A percentile compares a stretch with the other conserved stretches of the same genome.
Conservation (phyloP, 139 green algal species). For the Chara braunii region DNA sequence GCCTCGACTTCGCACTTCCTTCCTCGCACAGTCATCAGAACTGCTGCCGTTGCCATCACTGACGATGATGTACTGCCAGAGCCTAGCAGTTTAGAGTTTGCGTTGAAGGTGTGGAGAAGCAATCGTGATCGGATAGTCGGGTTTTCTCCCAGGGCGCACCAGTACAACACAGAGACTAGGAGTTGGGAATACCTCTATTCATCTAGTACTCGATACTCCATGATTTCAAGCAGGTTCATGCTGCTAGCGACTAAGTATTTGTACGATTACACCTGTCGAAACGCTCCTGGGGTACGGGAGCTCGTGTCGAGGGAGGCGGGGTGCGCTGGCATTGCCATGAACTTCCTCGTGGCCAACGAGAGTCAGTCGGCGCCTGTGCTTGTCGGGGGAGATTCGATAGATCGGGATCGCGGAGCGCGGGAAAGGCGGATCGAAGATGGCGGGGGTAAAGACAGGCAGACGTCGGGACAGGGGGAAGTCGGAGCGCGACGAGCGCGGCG, state of each 20-base stretch:
- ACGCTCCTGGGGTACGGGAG: constrained; percentile 27
- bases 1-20: constrained; percentile 34
- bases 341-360: constrained; percentile 24
- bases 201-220: constrained; percentile 31
- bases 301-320: constrained; percentile 21
- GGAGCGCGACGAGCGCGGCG: constrained; percentile 9
- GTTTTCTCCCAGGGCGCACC: constrained; percentile 31
- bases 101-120: constrained; percentile 18
- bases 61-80: constrained; percentile 30
- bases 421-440: no score
- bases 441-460: constrained; percentile 34
- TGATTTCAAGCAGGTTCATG: constrained; percentile 37
- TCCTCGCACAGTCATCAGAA: constrained; percentile 28
- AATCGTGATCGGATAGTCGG: constrained; percentile 28
- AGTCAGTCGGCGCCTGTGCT: constrained; percentile 13
- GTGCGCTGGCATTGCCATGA: constrained; percentile 39
- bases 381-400: constrained; percentile 12
- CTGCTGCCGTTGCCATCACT: constrained; percentile 21
- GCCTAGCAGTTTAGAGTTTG: constrained; percentile 15
- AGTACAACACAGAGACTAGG: not conserved
- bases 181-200: constrained; percentile 25
- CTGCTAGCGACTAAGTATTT: constrained; percentile 24
- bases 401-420: constrained; percentile 30
- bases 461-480: constrained; percentile 26
- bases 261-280: constrained; percentile 29